phyloP scores from a whole-genome alignment of 441 rosid genomes.

The Erodium trifolium region DNA sequence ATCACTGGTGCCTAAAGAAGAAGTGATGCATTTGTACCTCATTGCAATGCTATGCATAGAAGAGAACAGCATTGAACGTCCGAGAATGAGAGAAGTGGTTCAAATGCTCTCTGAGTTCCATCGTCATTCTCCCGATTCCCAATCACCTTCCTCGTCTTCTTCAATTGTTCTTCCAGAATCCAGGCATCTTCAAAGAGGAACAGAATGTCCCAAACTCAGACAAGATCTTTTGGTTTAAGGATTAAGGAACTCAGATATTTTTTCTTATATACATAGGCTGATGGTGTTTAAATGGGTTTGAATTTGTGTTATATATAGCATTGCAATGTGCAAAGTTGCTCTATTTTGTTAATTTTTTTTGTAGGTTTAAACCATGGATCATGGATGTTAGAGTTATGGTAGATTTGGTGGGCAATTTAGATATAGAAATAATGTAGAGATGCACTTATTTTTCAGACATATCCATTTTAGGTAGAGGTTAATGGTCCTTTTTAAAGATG shows the following conservation, averaged over 20 bases:
- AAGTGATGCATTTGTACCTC: slow-evolving; percentile 36
- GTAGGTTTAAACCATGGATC: background rate
- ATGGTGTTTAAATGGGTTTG: slow-evolving; percentile 17
- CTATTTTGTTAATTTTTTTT: background rate
- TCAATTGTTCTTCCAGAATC: slow-evolving; percentile 5
- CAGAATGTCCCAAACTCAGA: slow-evolving; percentile 17
- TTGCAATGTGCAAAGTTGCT: slow-evolving; percentile 20
- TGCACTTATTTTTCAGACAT: background rate
- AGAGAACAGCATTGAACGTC: slow-evolving; percentile 26
- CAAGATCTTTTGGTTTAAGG: slow-evolving; percentile 18
- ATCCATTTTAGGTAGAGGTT: slow-evolving; percentile 12
- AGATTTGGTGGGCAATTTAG: slow-evolving; percentile 17
- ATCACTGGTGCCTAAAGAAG: slow-evolving; percentile 17
- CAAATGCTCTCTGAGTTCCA: slow-evolving; percentile 46
- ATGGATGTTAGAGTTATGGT: slow-evolving; percentile 9
- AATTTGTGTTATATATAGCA: slow-evolving; percentile 18
- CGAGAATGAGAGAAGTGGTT: slow-evolving; percentile 47
- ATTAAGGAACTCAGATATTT: background rate
- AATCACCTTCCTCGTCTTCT: slow-evolving; percentile 31
- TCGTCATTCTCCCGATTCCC: slow-evolving; percentile 27
- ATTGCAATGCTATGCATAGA: slow-evolving; percentile 34
- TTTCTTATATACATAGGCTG: background rate
- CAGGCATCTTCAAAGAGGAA: slow-evolving; percentile 15
- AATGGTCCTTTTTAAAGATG: too few relatives aligned
- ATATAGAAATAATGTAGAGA: slow-evolving; percentile 23